Evolutionary conservation across 1,284 basidiomycete genomes (phyloP), one percentile per base, ranked within the genome.

Genomic region (Ganoderma lucidum): DNA sequence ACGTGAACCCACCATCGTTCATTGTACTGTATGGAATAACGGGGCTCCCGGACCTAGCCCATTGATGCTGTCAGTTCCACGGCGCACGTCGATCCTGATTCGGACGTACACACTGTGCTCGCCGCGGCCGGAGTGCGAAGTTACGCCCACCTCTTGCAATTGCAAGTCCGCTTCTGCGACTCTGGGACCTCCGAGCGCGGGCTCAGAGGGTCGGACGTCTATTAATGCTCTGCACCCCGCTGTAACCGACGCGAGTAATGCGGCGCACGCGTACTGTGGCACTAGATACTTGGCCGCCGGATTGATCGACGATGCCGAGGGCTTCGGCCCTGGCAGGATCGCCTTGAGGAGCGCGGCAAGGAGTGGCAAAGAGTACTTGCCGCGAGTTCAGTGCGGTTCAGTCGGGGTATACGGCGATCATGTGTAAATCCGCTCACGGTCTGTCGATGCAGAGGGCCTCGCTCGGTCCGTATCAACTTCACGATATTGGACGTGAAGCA

Each of bases 401-500:
- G 48, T 10, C 45, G 45, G 45, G 17, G 45, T 48, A 48, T 28
- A 51, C 48, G 23, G 23, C 23, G 45, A 48, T 48, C 45, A 48
- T 48, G n/a, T 19, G 45, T 48, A 53, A 28, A 23, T 28, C 48
- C 23, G 48, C 48, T 51, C 10, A 14, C 23, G 23, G 23, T 23
- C 48, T 14, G 3, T 53, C 48, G 28, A 1, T 14, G 45, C 17
- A 44, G 42, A 0, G 23, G 48, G 48, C n/a, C 23, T 28, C 23
- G 48, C n/a, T 53, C 48, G 12, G 48, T 53, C 48, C 23, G 23
- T 14, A 28, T 28, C 23, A 53, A n/a, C 23, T 12, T 53, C 48
- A 53, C 23, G 48, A 28, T 53, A 53, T 53, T 53, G 48, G n/a
- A 53, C 48, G 48, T 53, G 48, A 53, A 53, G 23, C 48, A 28